phyloP scores from a whole-genome alignment of 306 rosid species.

The Rosa rugosa region DNA sequence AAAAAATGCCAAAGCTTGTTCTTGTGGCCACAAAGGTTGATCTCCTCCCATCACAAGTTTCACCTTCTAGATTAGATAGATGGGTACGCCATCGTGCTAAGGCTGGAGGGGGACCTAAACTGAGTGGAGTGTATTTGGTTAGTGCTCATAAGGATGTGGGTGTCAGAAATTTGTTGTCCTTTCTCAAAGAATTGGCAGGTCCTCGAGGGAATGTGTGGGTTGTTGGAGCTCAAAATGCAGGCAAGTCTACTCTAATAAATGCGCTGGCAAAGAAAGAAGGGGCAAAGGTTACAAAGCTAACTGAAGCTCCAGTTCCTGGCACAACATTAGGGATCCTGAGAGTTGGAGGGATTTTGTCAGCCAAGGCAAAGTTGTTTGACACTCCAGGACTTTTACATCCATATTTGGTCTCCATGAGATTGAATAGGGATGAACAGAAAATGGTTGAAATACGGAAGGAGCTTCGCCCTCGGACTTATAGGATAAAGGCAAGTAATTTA shows the following conservation, averaged over 20 bases:
- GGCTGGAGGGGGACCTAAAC: slow-evolving; percentile 77
- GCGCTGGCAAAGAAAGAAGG: slow-evolving; percentile 76
- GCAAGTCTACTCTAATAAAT: slow-evolving; percentile 91
- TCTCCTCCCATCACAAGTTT: slow-evolving; percentile 77
- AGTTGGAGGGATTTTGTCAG: slow-evolving; percentile 85
- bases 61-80: slow-evolving; percentile 86
- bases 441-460: slow-evolving; percentile 93
- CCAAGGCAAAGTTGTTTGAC: slow-evolving; percentile 88
- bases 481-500: slow-evolving; percentile 71
- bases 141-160: slow-evolving; percentile 83
- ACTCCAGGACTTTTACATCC: slow-evolving; percentile 93
- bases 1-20: slow-evolving; percentile 74
- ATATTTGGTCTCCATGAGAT: slow-evolving; percentile 72
- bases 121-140: slow-evolving; percentile 76
- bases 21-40: slow-evolving; percentile 95
- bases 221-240: slow-evolving; percentile 94
- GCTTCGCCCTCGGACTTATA: slow-evolving; percentile 75
- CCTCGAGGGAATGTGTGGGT: slow-evolving; percentile 99
- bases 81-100: slow-evolving; percentile 87
- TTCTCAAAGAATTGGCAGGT: slow-evolving; percentile 73
- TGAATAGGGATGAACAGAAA: slow-evolving; percentile 84
- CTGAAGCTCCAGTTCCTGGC: slow-evolving; percentile 95
- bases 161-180: slow-evolving; percentile 71
- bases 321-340: slow-evolving; percentile 88
- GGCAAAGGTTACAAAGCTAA: slow-evolving; percentile 74